These are phyloP conservation scores for Trypanosoma rangeli DNA, from an alignment of 208 protist genomes.

Conservation along the genomic window DNA sequence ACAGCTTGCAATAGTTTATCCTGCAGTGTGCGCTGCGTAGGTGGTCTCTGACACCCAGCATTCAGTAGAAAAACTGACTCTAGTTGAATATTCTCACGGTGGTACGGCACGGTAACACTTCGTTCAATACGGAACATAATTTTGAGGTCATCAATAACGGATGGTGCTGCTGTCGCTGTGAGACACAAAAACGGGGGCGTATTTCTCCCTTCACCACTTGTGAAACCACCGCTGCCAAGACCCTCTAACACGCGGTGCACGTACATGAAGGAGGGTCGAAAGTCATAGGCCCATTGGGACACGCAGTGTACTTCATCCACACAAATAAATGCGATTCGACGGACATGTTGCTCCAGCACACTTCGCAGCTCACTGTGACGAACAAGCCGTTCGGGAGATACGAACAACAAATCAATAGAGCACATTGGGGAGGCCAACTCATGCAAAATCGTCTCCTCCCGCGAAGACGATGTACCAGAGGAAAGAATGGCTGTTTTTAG, in stretches of 20 bases:
- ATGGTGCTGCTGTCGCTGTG: constrained; percentile 77
- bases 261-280: constrained; percentile 87
- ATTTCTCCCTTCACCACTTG: neutral
- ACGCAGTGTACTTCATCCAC: constrained; percentile 97
- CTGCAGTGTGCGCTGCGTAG: constrained; percentile 43
- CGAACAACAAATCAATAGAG: constrained; percentile 82
- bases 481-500: constrained; percentile 61
- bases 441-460: constrained; percentile 42
- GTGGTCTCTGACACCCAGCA: constrained; percentile 21
- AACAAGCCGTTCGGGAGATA: constrained; percentile 81
- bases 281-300: constrained; percentile 96
- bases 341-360: constrained; percentile 38
- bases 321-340: constrained; percentile 82
- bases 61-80: constrained; percentile 36
- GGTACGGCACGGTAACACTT: constrained; percentile 42
- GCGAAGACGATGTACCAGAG: constrained; percentile 38
- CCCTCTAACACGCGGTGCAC: constrained; percentile 53
- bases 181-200: constrained; percentile 71
- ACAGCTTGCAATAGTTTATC: constrained; percentile 66
- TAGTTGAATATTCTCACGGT: constrained; percentile 62
- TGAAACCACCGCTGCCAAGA: neutral
- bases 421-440: constrained; percentile 41
- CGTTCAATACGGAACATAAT: constrained; percentile 61
- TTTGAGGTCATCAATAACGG: constrained; percentile 81
- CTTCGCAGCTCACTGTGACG: constrained; percentile 44